These are phyloP conservation scores for Coemansia sp. DNA, from an alignment of 192 early-diverging fungal genomes.

Conservation along the genomic window DNA sequence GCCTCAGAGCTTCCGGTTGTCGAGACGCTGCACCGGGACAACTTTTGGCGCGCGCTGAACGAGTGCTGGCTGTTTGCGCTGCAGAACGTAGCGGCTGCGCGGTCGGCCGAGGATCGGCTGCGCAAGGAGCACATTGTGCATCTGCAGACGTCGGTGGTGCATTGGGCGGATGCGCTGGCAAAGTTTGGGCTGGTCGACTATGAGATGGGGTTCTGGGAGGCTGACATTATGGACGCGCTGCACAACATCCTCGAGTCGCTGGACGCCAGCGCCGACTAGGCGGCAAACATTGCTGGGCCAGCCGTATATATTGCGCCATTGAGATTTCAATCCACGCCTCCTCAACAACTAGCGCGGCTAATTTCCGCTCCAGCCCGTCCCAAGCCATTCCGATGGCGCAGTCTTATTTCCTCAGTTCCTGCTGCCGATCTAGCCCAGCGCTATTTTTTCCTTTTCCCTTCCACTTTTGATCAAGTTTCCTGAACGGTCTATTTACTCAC, in stretches of 20 bases:
- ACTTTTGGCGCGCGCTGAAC: conserved; percentile 72
- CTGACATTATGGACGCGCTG: conserved; percentile 66
- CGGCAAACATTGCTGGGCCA: too few species aligned
- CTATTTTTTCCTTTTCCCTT: too few species aligned
- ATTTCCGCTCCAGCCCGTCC: neutral
- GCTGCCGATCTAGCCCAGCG: too few species aligned
- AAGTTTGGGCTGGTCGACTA: conserved; percentile 78
- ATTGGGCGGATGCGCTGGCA: conserved; percentile 68
- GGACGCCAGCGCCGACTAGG: neutral
- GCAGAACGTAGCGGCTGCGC: conserved; percentile 52
- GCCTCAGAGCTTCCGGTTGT: conserved; percentile 59
- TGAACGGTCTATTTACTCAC: too few species aligned
- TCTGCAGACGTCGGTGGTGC: conserved; percentile 56
- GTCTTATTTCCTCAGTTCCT: too few species aligned
- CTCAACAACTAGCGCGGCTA: too few species aligned
- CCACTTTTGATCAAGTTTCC: too few species aligned
- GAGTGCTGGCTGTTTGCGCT: conserved; percentile 73
- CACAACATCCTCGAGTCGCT: conserved; percentile 46
- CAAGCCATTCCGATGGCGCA: neutral
- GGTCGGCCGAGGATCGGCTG: conserved; percentile 53
- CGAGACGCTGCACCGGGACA: conserved; percentile 57
- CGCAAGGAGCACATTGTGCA: conserved; percentile 57
- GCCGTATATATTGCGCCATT: too few species aligned
- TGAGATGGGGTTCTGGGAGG: conserved; percentile 78
- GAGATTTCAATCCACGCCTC: too few species aligned